These are phyloP conservation scores for Phytopythium cucurbitacearum DNA, from an alignment of 352 stramenopile genomes.

Conservation along the genomic window DNA sequence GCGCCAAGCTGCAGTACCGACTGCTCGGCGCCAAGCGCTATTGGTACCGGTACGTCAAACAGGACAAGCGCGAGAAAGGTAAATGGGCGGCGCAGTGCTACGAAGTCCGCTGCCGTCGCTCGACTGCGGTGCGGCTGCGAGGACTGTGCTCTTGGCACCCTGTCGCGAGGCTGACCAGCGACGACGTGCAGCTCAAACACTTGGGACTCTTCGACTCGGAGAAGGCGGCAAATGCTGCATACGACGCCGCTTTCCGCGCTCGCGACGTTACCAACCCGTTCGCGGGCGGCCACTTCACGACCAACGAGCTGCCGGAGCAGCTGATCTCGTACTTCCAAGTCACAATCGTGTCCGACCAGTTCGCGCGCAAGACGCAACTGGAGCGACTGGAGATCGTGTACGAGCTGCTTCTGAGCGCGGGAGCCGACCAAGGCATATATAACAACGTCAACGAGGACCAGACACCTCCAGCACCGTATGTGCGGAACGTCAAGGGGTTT, in stretches of 20 bases:
- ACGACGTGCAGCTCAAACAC: conserved; percentile 43
- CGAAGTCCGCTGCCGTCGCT: conserved; percentile 43
- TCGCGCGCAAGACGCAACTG: conserved; percentile 36
- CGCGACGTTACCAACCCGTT: conserved; percentile 41
- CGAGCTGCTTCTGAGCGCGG: conserved; percentile 14
- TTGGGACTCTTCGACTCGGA: conserved; percentile 63
- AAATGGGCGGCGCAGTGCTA: conserved; percentile 61
- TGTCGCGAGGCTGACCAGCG: conserved; percentile 24
- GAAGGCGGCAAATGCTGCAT: conserved; percentile 29
- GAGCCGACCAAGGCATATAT: neutral
- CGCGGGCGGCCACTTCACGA: conserved; percentile 14
- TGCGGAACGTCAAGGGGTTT: conserved; percentile 17
- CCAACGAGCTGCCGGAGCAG: conserved; percentile 22
- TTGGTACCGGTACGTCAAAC: conserved; percentile 64
- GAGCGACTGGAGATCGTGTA: conserved; percentile 51
- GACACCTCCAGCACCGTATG: conserved; percentile 1
- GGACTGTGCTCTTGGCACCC: conserved; percentile 25
- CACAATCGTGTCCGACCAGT: conserved; percentile 42
- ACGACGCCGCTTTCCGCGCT: conserved; percentile 28
- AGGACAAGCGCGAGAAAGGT: conserved; percentile 48
- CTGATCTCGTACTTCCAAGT: conserved; percentile 43
- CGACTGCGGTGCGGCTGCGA: conserved; percentile 17
- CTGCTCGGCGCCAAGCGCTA: conserved; percentile 59
- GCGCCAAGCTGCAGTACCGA: conserved; percentile 49
- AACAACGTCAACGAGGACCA: conserved; percentile 9